phyloP scores from a whole-genome alignment of 192 early-diverging fungal species.

The Entrophospora sp. region DNA sequence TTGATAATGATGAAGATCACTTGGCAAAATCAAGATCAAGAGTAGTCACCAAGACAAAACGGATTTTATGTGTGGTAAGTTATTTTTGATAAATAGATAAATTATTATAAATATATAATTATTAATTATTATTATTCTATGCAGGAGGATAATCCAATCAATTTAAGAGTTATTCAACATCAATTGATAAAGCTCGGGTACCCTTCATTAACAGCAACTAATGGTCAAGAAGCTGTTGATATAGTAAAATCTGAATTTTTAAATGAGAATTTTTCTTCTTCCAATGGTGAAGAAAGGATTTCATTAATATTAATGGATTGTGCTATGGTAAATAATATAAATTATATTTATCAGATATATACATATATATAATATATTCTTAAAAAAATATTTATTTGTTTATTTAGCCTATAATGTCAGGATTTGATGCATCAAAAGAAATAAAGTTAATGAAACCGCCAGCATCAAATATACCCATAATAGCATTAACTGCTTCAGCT shows the following conservation, averaged over 20 bases:
- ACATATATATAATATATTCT: slow-evolving; percentile 31
- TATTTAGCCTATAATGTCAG: slow-evolving; percentile 42
- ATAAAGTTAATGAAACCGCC: slow-evolving; percentile 33
- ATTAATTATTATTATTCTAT: slow-evolving; percentile 21
- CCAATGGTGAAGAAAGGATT: background rate
- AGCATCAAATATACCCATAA: slow-evolving; percentile 35
- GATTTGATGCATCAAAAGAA: slow-evolving; percentile 39
- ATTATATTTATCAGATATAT: slow-evolving; percentile 35
- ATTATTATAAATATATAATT: slow-evolving; percentile 8
- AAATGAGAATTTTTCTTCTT: background rate
- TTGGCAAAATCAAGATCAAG: background rate
- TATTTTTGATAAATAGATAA: background rate
- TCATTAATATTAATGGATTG: slow-evolving; percentile 43
- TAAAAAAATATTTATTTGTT: background rate
- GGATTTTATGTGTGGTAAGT: slow-evolving; percentile 21
- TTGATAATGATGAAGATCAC: no score
- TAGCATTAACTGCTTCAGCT: slow-evolving; percentile 51
- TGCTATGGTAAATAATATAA: slow-evolving; percentile 36
- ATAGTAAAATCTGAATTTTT: background rate
- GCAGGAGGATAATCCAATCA: slow-evolving; percentile 21
- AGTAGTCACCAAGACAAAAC: background rate
- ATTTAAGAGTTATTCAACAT: slow-evolving; percentile 39
- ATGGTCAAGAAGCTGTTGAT: slow-evolving; percentile 48
- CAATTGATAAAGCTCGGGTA: slow-evolving; percentile 47
- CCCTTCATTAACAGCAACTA: slow-evolving; percentile 35